phyloP scores from a whole-genome alignment of 1,139 yeast species.

The Yamadazyma songkhlaensis region DNA sequence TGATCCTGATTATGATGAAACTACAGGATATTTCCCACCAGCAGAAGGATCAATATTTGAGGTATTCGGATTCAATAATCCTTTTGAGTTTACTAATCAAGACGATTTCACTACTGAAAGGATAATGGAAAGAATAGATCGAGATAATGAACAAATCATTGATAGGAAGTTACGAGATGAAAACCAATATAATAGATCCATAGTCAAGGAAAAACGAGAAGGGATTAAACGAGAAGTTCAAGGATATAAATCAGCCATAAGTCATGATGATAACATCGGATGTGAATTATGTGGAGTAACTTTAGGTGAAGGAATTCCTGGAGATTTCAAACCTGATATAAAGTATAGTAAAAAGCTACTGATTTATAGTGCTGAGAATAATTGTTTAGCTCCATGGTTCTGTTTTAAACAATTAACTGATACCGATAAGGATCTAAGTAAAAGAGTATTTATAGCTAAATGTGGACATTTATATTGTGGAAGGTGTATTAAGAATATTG shows the following conservation, averaged over 20 bases:
- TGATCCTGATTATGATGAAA: slow-evolving; percentile 8
- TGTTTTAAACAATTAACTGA: slow-evolving; percentile 47
- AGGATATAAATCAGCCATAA: slow-evolving; percentile 40
- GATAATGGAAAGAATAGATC: slow-evolving; percentile 41
- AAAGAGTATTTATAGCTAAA: slow-evolving; percentile 61
- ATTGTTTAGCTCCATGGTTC: slow-evolving; percentile 64
- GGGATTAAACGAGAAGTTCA: slow-evolving; percentile 20
- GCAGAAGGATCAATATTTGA: slow-evolving; percentile 1
- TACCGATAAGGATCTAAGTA: slow-evolving; percentile 61
- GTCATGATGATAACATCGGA: slow-evolving; percentile 30
- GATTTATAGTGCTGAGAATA: slow-evolving; percentile 26
- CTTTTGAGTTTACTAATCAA: not conserved
- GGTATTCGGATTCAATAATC: slow-evolving; percentile 1
- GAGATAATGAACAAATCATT: slow-evolving; percentile 37
- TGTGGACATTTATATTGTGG: slow-evolving; percentile 94
- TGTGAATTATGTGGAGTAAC: slow-evolving; percentile 72
- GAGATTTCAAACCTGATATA: slow-evolving; percentile 37
- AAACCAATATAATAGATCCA: slow-evolving; percentile 27
- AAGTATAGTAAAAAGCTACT: slow-evolving; percentile 26
- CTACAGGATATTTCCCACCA: slow-evolving; percentile 3
- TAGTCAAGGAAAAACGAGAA: slow-evolving; percentile 27
- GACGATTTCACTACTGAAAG: slow-evolving; percentile 1
- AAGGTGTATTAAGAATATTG: slow-evolving; percentile 66
- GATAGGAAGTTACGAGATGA: slow-evolving; percentile 34
- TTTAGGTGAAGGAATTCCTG: slow-evolving; percentile 70